Evolutionary conservation across 768 basidiomycete species (phyloP).

Genomic region (Tulasnella sp.): DNA sequence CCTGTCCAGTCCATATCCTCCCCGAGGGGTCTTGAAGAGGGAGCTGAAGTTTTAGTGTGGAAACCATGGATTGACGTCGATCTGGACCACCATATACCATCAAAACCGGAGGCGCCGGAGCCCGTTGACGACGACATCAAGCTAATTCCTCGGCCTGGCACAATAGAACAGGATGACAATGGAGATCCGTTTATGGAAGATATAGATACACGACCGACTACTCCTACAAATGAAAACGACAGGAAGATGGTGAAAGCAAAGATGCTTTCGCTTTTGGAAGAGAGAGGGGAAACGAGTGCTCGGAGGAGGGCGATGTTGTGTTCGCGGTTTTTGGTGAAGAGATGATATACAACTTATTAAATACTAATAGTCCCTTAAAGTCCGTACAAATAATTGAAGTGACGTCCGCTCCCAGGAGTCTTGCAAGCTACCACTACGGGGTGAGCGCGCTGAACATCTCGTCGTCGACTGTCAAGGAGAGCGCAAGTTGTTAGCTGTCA

Average conservation of each 20-base stretch:
- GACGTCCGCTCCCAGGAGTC: not conserved
- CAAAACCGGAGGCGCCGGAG: not conserved
- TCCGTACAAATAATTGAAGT: not conserved
- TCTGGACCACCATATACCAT: not conserved
- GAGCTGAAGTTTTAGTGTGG: conserved; percentile 5
- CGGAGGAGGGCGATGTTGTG: not conserved
- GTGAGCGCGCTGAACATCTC: conserved; percentile 11
- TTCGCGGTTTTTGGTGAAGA: not conserved
- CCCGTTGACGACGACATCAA: not conserved
- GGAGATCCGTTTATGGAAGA: not conserved
- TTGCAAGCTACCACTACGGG: not conserved
- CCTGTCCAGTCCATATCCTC: not conserved
- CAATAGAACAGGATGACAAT: not conserved
- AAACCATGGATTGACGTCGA: conserved; percentile 10
- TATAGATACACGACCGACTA: not conserved
- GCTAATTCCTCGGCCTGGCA: not conserved
- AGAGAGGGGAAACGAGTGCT: not conserved
- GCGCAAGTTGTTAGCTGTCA: not conserved
- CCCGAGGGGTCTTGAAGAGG: not conserved
- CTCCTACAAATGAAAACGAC: not conserved
- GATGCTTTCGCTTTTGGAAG: not conserved
- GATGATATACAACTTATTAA: not conserved
- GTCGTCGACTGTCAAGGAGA: not conserved
- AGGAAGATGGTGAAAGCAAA: not conserved
- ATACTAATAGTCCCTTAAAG: not conserved